Evolutionary conservation across 139 green algal genomes (phyloP).

Genomic region (Picochlorum sp.): DNA sequence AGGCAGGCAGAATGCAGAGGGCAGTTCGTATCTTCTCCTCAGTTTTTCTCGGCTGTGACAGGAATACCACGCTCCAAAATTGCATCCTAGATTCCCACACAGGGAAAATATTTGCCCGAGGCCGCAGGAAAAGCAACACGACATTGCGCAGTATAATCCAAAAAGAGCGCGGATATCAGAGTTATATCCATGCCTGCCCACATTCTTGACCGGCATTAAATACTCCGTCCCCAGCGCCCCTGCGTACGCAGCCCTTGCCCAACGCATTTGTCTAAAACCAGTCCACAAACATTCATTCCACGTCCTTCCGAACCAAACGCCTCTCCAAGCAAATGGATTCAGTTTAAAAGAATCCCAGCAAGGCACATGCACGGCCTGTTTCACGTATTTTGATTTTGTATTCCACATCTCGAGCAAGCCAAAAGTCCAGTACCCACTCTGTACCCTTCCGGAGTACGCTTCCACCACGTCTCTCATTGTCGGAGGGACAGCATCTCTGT

Average conservation of each 20-base stretch:
- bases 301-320: slow-evolving; percentile 8
- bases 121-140: slow-evolving; percentile 12
- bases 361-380: slow-evolving; percentile 18
- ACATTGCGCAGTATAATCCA: slow-evolving; percentile 7
- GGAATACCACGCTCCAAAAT: slow-evolving; percentile 26
- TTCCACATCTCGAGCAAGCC: slow-evolving; percentile 31
- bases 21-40: slow-evolving; percentile 24
- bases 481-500: slow-evolving; percentile 4
- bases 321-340: slow-evolving; percentile 20
- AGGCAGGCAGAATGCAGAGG: slow-evolving; percentile 16
- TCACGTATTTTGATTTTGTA: not conserved
- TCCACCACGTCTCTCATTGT: not conserved
- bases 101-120: slow-evolving; percentile 18
- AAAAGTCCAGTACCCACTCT: slow-evolving; percentile 23
- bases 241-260: slow-evolving; percentile 19
- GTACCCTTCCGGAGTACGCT: not conserved
- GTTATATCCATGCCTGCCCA: slow-evolving; percentile 13
- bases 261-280: slow-evolving; percentile 25
- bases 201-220: slow-evolving; percentile 11
- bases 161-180: slow-evolving; percentile 29
- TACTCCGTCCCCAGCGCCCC: slow-evolving; percentile 19
- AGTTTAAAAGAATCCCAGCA: slow-evolving; percentile 31
- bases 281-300: slow-evolving; percentile 25
- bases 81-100: slow-evolving; percentile 23
- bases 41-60: slow-evolving; percentile 33